Evolutionary conservation across 768 basidiomycete species (phyloP), one percentile per base, ranked within the genome.

Genomic region (Mycena amicta): DNA sequence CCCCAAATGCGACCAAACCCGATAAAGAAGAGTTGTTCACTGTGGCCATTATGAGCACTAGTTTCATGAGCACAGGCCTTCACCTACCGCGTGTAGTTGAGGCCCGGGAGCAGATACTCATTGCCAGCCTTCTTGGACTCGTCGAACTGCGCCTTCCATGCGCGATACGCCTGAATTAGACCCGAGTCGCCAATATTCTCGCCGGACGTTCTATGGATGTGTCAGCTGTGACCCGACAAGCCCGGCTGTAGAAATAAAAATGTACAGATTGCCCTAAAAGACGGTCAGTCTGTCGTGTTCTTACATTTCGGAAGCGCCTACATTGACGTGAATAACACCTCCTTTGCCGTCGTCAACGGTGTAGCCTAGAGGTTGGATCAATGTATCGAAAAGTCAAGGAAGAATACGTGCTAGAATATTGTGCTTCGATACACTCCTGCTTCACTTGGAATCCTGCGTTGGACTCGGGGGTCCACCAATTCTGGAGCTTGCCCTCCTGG

Each of bases 11-110:
- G 83, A 15, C 85, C 95, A 67, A 92, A 95, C 2, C 92, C 84
- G 55, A 98, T 85, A 79, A 97, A 98, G 77, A 98, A 98, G 27
- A 98, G 74, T 76, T 98, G 95, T 39, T 97, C 95, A 57, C 90
- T 91, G 67, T 40, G 2, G 58, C n/a, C 23, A 20, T 37, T 39
- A 27, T 56, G 54, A 56, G 59, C 65, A n/a, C n/a, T n/a, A n/a
- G n/a, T n/a, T n/a, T n/a, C n/a, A n/a, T n/a, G n/a, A n/a, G n/a
- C n/a, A n/a, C n/a, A 4, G 39, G 50, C 18, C 50, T 25, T 39
- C 40, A 20, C 11, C 26, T 52, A 86, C 90, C 88, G 83, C 2
- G 90, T 89, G 66, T 81, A 90, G 50, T 82, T 75, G 59, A 98
- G 72, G 18, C 95, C 95, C 12, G 95, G 95, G 16, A 98, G 83